Evolutionary conservation across 768 basidiomycete genomes (phyloP).

Genomic region (Lactifluus piperatus): DNA sequence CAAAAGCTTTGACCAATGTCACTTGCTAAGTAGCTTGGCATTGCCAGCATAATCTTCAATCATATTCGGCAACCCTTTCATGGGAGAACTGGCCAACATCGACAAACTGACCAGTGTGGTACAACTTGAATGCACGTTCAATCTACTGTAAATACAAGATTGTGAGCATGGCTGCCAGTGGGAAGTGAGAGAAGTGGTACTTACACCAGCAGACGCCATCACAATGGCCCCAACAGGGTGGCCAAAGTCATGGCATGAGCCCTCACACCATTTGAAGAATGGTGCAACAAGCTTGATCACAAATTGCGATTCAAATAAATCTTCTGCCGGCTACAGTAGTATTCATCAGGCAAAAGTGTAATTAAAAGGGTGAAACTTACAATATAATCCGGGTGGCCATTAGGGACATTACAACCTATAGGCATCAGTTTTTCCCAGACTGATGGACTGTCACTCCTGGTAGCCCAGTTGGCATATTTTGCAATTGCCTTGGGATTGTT

Average conservation of each 20-base stretch:
- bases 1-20: neutral
- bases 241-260: neutral
- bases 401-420: no score
- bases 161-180: no score
- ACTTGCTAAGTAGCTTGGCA: neutral
- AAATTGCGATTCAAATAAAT: neutral
- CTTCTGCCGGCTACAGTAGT: no score
- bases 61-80: neutral
- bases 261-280: neutral
- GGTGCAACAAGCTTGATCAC: neutral
- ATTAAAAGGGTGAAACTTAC: no score
- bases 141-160: neutral
- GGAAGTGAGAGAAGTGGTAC: no score
- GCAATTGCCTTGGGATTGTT: no score
- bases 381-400: neutral
- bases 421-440: no score
- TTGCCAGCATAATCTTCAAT: neutral
- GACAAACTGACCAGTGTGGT: neutral
- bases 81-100: neutral
- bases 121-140: neutral
- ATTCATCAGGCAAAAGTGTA: neutral
- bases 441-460: no score
- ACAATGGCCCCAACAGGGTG: neutral
- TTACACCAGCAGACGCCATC: neutral
- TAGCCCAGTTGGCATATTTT: no score